Percentiles rank a stretch among this genome's conserved stretches.
Conservation (phyloP, 2,329 filamentous ascomycete genomes). For the Gliomastix tumulicola region DNA sequence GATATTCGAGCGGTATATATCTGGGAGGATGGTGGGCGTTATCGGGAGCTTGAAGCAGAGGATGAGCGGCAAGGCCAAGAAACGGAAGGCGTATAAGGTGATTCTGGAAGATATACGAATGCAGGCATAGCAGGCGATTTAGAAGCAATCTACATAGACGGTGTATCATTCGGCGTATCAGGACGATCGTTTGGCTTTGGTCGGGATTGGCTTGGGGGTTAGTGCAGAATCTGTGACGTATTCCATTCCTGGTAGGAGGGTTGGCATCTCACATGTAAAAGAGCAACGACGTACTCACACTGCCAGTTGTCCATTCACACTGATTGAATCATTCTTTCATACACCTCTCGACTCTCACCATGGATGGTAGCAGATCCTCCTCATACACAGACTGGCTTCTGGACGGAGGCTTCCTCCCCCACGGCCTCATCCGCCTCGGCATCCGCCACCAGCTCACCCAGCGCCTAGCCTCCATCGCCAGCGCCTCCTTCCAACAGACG, state of each 20-base stretch:
- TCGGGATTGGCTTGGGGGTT: too few relatives aligned
- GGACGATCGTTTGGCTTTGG: too few relatives aligned
- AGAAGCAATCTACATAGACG: neutral
- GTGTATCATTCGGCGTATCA: too few relatives aligned
- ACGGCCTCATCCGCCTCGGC: slow-evolving; percentile 54
- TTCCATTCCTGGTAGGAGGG: too few relatives aligned
- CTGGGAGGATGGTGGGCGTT: slow-evolving; percentile 59
- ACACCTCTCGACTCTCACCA: too few relatives aligned
- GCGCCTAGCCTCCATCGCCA: slow-evolving; percentile 47
- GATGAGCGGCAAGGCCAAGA: slow-evolving; percentile 59
- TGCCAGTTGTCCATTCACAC: too few relatives aligned
- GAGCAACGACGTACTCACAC: too few relatives aligned
- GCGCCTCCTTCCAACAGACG: slow-evolving; percentile 42
- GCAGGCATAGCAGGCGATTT: neutral
- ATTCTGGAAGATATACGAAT: slow-evolving; percentile 52
- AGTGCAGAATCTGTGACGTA: too few relatives aligned
- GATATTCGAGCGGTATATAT: slow-evolving; percentile 63
- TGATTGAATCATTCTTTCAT: too few relatives aligned
- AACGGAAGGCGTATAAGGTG: slow-evolving; percentile 82
- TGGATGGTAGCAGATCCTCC: too few relatives aligned
- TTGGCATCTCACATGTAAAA: too few relatives aligned
- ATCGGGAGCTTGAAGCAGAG: slow-evolving; percentile 55
- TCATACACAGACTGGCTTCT: slow-evolving; percentile 46
- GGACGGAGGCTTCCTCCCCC: slow-evolving; percentile 59
- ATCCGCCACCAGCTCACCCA: slow-evolving; percentile 61